Evolutionary conservation across 805 yeast genomes (phyloP), one percentile per base, ranked within the genome.

Genomic region (Yarrowia sp.): DNA sequence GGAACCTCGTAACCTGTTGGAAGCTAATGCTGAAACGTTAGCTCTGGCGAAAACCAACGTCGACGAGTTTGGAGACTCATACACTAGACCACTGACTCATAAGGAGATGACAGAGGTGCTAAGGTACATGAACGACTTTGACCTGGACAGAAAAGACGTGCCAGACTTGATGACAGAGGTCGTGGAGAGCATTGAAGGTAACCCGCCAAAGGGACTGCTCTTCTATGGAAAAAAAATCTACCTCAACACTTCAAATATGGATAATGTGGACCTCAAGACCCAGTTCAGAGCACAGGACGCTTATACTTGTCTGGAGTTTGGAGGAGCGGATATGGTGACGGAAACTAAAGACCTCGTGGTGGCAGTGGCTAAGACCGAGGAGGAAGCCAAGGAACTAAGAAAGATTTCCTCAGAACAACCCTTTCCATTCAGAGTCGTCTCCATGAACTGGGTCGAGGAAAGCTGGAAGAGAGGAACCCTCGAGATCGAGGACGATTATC

Each of bases 11-110:
- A 66, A 66, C 49, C 61, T 67, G 22, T 30, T 56, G 17, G 35
- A 14, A 5, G 72, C 76, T 1, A 36, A 68, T 1, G 24, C 38
- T 2, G 66, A 64, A 0, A 67, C 78, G 22, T 56, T 69, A 19
- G 67, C 67, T 1, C 64, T 66, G 3, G 74, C 81, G 4, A 14
- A 46, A 3, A 65, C 64, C 2, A 79, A 82, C 54, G 79, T 82
- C 0, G 96, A 92, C 71, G 68, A 68, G 16, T 84, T 71, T 71
- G 92, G 92, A 0, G 90, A 88, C 71, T 85, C 95, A 66, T 84
- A 77, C 67, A 75, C 63, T 1, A 36, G 63, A 2, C 33, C 63
- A 9, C n/a, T 58, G 41, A 41, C 63, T 6, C 30, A 21, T 14
- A 21, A 41, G 12, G 63, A 58, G 51, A 41, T 41, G 24, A 14